These are phyloP conservation scores for Excoecaria cochinchinensis DNA, from an alignment of 345 rosid species.

Conservation along the genomic window DNA sequence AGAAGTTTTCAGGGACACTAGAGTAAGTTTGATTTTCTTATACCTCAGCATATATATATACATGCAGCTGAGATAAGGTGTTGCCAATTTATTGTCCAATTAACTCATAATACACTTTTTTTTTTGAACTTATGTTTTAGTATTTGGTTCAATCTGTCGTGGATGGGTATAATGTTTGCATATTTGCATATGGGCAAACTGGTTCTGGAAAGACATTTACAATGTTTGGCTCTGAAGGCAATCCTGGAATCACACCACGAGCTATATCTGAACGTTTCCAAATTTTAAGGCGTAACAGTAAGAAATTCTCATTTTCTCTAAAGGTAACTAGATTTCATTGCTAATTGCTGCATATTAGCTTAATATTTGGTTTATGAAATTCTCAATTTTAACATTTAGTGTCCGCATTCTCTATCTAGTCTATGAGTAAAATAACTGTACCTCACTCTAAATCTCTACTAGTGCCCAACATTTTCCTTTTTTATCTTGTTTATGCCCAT, in stretches of 20 bases:
- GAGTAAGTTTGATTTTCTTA: slow-evolving; percentile 41
- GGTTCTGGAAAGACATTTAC: slow-evolving; percentile 99
- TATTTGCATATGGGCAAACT: slow-evolving; percentile 98
- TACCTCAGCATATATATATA: not conserved
- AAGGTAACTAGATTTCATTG: slow-evolving; percentile 48
- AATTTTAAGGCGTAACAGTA: slow-evolving; percentile 68
- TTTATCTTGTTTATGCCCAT: no score
- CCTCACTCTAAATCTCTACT: no score
- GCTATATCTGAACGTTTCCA: slow-evolving; percentile 86
- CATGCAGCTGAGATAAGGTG: not conserved
- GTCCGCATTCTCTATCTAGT: not conserved
- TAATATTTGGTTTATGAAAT: not conserved
- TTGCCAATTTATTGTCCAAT: not conserved
- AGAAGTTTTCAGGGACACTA: slow-evolving; percentile 85
- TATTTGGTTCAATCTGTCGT: slow-evolving; percentile 93
- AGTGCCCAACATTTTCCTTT: no score
- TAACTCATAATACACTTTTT: not conserved
- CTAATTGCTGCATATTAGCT: not conserved
- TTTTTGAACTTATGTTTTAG: slow-evolving; percentile 37
- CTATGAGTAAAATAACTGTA: not conserved
- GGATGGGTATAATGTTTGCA: slow-evolving; percentile 94
- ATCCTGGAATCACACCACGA: slow-evolving; percentile 86
- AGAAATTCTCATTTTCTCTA: slow-evolving; percentile 74
- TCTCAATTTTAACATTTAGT: not conserved
- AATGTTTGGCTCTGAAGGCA: slow-evolving; percentile 70